phyloP scores from a whole-genome alignment of 2,329 filamentous ascomycete species.

The Alternaria consortialis region DNA sequence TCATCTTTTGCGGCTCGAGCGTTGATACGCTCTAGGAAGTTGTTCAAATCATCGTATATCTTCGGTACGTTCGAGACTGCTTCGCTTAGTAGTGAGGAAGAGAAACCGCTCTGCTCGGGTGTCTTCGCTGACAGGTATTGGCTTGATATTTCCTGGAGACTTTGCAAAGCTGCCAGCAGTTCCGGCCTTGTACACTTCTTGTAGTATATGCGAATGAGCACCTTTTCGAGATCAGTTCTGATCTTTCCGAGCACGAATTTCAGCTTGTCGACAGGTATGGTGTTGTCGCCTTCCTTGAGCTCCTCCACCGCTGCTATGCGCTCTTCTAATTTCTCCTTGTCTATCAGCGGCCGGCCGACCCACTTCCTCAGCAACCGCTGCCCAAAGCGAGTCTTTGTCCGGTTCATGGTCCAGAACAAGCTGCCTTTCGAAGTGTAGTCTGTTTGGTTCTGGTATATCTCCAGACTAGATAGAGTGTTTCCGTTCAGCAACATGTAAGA shows the following conservation, averaged over 20 bases:
- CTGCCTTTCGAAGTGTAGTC: conserved; percentile 86
- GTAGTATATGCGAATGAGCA: conserved; percentile 95
- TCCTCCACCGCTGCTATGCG: conserved; percentile 88
- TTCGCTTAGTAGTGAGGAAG: conserved; percentile 72
- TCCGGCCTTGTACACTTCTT: conserved; percentile 93
- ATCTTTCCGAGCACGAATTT: conserved; percentile 74
- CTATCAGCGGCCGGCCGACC: conserved; percentile 89
- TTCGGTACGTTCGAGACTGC: conserved; percentile 79
- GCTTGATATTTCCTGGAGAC: conserved; percentile 79
- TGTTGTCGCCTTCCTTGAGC: conserved; percentile 73
- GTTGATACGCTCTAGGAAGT: conserved; percentile 86
- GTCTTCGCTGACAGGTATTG: conserved; percentile 76
- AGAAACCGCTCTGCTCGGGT: conserved; percentile 74
- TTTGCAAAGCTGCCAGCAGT: conserved; percentile 83
- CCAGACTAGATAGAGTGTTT: conserved; percentile 90
- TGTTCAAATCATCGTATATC: conserved; percentile 76
- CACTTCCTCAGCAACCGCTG: conserved; percentile 89
- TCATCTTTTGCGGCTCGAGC: conserved; percentile 81
- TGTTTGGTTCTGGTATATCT: conserved; percentile 95
- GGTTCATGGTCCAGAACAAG: conserved; percentile 93
- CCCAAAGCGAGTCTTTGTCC: conserved; percentile 89
- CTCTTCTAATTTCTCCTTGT: conserved; percentile 76
- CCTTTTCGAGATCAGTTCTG: conserved; percentile 87
- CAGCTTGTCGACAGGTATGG: conserved; percentile 75
- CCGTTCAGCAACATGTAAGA: conserved; percentile 97